These are phyloP conservation scores for Rhizopogon roseolus DNA, from an alignment of 768 basidiomycete genomes.

Conservation along the genomic window DNA sequence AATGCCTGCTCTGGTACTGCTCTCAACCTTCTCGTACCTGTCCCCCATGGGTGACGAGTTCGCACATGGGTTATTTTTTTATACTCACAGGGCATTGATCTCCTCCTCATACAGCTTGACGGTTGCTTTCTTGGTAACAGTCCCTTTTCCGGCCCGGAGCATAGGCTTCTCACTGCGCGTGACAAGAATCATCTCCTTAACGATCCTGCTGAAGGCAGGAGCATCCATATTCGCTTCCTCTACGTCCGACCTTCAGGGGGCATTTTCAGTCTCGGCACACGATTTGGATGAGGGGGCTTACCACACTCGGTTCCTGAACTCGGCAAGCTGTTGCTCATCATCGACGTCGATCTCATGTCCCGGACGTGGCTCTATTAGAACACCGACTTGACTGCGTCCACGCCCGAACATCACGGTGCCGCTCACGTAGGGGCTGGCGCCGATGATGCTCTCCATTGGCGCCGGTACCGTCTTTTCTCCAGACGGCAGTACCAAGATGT, in stretches of 20 bases:
- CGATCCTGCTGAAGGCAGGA: conserved; percentile 39
- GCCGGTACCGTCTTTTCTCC: conserved; percentile 30
- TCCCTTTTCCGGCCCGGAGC: conserved; percentile 40
- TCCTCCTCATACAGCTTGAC: conserved; percentile 38
- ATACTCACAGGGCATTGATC: conserved; percentile 39
- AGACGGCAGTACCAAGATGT: conserved; percentile 24
- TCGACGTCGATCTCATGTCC: conserved; percentile 28
- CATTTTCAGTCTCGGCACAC: background rate
- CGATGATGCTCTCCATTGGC: conserved; percentile 28
- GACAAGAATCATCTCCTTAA: conserved; percentile 49
- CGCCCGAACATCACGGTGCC: conserved; percentile 38
- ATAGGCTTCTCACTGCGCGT: conserved; percentile 38
- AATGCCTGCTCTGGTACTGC: conserved; percentile 12
- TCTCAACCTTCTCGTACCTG: conserved; percentile 30
- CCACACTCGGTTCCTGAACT: conserved; percentile 36
- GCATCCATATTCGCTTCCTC: conserved; percentile 38
- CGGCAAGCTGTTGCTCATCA: conserved; percentile 21
- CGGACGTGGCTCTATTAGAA: conserved; percentile 28
- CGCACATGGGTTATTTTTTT: background rate
- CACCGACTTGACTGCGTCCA: conserved; percentile 21
- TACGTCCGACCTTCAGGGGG: conserved; percentile 26
- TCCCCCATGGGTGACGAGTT: background rate
- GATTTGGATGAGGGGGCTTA: conserved; percentile 9
- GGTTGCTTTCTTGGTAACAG: conserved; percentile 37
- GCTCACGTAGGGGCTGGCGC: conserved; percentile 15